phyloP scores from a whole-genome alignment of 805 yeast genomes.

The Brettanomyces anomalus region DNA sequence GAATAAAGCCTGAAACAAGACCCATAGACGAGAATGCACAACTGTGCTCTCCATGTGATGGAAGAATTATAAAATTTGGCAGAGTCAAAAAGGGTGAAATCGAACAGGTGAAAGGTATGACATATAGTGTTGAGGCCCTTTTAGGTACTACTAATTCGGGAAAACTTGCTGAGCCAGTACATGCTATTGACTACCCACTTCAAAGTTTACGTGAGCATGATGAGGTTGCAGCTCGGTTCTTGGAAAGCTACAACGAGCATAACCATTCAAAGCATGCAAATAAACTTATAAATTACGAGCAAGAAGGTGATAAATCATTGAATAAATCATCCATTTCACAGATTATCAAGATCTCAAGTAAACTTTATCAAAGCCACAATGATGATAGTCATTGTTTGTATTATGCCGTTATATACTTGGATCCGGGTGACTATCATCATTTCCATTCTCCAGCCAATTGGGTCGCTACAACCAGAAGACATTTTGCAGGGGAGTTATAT shows the following conservation, averaged over 20 bases:
- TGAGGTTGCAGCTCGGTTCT: neutral
- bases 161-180: slow-evolving; percentile 47
- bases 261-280: slow-evolving; percentile 4
- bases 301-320: slow-evolving; percentile 61
- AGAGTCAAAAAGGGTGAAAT: slow-evolving; percentile 67
- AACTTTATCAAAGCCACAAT: slow-evolving; percentile 28
- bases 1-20: slow-evolving; percentile 66
- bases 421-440: slow-evolving; percentile 98
- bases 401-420: slow-evolving; percentile 87
- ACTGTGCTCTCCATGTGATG: slow-evolving; percentile 89
- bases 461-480: slow-evolving; percentile 91
- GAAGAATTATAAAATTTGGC: slow-evolving; percentile 81
- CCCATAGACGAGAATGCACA: slow-evolving; percentile 60
- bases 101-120: slow-evolving; percentile 96
- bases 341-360: slow-evolving; percentile 16
- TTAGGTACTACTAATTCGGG: slow-evolving; percentile 49
- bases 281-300: slow-evolving; percentile 34
- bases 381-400: slow-evolving; percentile 36
- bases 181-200: slow-evolving; percentile 2
- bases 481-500: slow-evolving; percentile 90
- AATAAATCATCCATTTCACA: slow-evolving; percentile 20
- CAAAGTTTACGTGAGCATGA: neutral
- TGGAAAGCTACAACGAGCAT: slow-evolving; percentile 24
- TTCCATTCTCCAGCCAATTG: slow-evolving; percentile 95
- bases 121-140: slow-evolving; percentile 81